phyloP scores from a whole-genome alignment of 1,139 yeast species.

The Saccharomyces hybrid region DNA sequence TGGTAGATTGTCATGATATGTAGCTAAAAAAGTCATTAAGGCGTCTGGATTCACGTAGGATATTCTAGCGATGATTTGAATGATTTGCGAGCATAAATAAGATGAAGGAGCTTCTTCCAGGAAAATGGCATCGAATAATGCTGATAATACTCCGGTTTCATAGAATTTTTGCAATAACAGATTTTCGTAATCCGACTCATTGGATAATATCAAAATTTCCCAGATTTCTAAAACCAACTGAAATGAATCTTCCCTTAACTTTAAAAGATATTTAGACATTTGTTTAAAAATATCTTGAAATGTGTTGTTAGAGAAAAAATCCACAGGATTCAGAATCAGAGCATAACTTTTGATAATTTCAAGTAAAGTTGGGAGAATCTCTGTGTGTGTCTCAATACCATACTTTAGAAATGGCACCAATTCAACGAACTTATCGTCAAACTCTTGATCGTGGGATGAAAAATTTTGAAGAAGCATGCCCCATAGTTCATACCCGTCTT shows the following conservation, averaged over 20 bases:
- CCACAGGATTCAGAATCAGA: constrained; percentile 42
- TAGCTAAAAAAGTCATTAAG: constrained; percentile 35
- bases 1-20: constrained; percentile 22
- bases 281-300: constrained; percentile 42
- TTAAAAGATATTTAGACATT: constrained; percentile 48
- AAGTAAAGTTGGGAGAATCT: constrained; percentile 60
- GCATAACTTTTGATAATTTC: constrained; percentile 67
- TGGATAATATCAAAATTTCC: constrained; percentile 41
- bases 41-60: constrained; percentile 42
- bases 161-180: constrained; percentile 22
- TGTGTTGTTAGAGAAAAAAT: constrained; percentile 36
- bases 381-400: constrained; percentile 57
- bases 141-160: constrained; percentile 19
- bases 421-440: constrained; percentile 24
- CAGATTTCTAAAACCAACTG: constrained; percentile 48
- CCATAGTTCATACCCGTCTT: constrained; percentile 90
- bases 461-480: constrained; percentile 53
- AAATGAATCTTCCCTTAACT: constrained; percentile 65
- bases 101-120: constrained; percentile 27
- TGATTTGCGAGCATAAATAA: constrained; percentile 40
- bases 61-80: constrained; percentile 48
- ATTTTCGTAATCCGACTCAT: constrained; percentile 19
- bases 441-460: constrained; percentile 21
- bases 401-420: constrained; percentile 33
- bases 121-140: constrained; percentile 26